Base-by-base conservation (phyloP, 2,329 filamentous ascomycete species). In the Albophoma yamanashiensis region DNA sequence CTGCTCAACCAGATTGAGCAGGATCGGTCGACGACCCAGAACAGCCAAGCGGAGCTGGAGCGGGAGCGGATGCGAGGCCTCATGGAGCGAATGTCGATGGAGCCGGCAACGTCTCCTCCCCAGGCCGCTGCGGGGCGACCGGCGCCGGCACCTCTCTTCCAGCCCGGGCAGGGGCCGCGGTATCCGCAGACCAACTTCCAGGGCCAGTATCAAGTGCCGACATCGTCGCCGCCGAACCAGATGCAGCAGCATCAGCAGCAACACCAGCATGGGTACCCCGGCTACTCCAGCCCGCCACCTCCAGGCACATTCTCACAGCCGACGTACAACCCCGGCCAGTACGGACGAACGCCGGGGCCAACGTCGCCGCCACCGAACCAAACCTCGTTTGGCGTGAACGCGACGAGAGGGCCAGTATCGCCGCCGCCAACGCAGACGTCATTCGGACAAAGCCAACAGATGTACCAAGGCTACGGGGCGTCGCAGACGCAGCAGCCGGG, bases 71-170 rank as follows among this genome's bases (percentile, higher is more conserved):
- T 99, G 60, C 86, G 90, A 60, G 89, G 89, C 50, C 78, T 99
- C 47, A 97, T 99, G 94, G 92, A 97, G 69, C 86, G 92, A 59
- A 93, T 97, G 86, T 92, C 92, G 1, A 88, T 97, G 76, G 91
- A 93, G n/a, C 78, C 82, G 55, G 76, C 60, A 71, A 71, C 71
- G 47, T 69, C 74, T 14, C 72, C 76, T n/a, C 73, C 69, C 9
- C 63, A 66, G 57, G 63, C 68, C 39, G 31, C 64, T 42, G 62
- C 65, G 20, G 65, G 60, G 40, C 64, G 68, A 57, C 67, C 67
- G 61, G 64, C 69, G 47, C 74, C 78, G 42, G 73, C 80, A n/a
- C 71, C 77, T 6, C 69, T 79, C 43, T 82, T 85, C 75, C 79
- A 81, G 61, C 72, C 82, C 45, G 71, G 70, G 45, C 72, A 73